Evolutionary conservation across 306 rosid species (phyloP), one percentile per base, ranked within the genome.

Genomic region (Lathyrus oleraceus): DNA sequence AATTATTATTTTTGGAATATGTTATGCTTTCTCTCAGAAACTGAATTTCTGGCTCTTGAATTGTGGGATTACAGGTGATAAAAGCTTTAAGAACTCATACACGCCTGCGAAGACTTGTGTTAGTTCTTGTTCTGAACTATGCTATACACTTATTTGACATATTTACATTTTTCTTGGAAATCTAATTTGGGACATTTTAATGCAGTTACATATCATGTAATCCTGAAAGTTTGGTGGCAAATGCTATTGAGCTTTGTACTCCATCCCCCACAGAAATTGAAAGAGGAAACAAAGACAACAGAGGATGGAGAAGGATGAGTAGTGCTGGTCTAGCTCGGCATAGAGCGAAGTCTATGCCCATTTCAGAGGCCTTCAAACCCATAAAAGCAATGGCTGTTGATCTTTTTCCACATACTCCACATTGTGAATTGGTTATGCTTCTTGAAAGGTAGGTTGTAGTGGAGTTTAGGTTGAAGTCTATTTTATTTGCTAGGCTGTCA

Each of bases 171-270:
- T 49, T 51, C 14, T n/a, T 14, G 57, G 23, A 35, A 54, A 80
- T 65, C 75, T 77, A 60, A 86, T 53, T 71, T 30, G 65, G 54
- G 10, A 25, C 54, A 40, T 43, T 51, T 80, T 72, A 81, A 75
- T 88, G 81, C 84, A 94, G 99, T 61, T 94, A 94, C 81, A 94
- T 94, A 82, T 94, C 99, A 67, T 94, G 97, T 76, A 94, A 91
- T 82, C 97, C 99, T 44, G 99, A 91, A 61, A 91, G 82, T 69
- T 81, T 94, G 81, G 96, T 91, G 75, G 97, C 99, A 66, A 94
- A 94, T 83, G 92, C 99, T 14, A 91, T 94, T 19, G 97, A 94
- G 79, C 96, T 94, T 47, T 94, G 97, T 76, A 87, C 97, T 1
- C 99, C 99, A 16, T 91, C 99, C 30, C 83, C 92, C 11, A 64